Evolutionary conservation across 1,139 yeast genomes (phyloP), one percentile per base, ranked within the genome.

Genomic region (Geotrichum cucujoidarum): DNA sequence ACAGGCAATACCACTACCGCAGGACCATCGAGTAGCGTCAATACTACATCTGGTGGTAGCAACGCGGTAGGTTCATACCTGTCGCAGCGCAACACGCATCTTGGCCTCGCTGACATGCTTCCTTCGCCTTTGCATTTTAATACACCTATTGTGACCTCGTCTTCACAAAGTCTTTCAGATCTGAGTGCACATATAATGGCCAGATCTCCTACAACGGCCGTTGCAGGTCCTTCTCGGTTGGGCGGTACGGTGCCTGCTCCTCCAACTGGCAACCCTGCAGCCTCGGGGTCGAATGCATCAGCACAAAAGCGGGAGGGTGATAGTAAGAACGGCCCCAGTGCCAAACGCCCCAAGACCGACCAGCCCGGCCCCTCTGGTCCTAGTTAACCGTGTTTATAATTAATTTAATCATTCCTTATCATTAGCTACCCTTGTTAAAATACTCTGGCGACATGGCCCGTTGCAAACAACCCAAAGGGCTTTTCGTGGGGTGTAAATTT

Each of bases 81-180:
- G 21, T 37, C 39, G 20, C 44, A 39, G 39, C 25, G 40, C n/a
- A 45, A 40, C 25, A 45, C 32, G n/a, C 55, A 55, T 27, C 47
- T 52, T 10, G 43, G 53, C 13, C 42, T 48, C 17, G 6, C 27
- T 6, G 67, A 64, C 45, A 54, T 63, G 50, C 53, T 64, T 21
- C 67, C 67, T 5, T 60, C 65, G 7, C 68, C 68, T n/a, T 49
- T 64, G 34, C 68, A 64, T 51, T 64, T 64, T 47, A 59, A 55
- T 38, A 61, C 64, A 10, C 63, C 65, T 0, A 61, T 59, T 5
- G 61, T 57, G 7, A 53, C 52, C 6, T 53, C 58, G 4, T 54
- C 59, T 17, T 41, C 48, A n/a, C 56, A 55, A 32, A 49, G 56
- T 18, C 45, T 54, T 8, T 37, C 43, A 17, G 55, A 54, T 38